Conservation (phyloP, 2,329 filamentous ascomycete species). For the Cladobotryum protrusum region DNA sequence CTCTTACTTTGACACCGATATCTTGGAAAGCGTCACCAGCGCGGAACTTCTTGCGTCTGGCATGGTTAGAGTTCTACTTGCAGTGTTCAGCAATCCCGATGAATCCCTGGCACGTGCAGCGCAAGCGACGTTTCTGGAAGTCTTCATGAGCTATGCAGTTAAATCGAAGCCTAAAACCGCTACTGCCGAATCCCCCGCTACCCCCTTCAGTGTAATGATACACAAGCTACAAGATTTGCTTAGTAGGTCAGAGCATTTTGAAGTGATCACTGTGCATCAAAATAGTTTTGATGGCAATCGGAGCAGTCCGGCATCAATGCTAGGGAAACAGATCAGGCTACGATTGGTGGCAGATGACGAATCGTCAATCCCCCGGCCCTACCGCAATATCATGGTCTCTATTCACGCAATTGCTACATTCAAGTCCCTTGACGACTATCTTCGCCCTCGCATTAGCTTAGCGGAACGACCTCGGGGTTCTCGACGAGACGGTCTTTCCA, state of each 20-base stretch:
- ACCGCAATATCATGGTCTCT: constrained; percentile 93
- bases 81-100: constrained; percentile 70
- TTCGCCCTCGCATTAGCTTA: constrained; percentile 79
- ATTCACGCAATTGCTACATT: constrained; percentile 98
- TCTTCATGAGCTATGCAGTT: constrained; percentile 78
- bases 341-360: constrained; percentile 85
- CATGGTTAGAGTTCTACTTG: constrained; percentile 75
- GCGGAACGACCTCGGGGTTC: constrained; percentile 61
- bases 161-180: constrained; percentile 60
- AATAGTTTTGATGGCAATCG: constrained; percentile 86
- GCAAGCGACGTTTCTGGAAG: constrained; percentile 77
- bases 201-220: constrained; percentile 83
- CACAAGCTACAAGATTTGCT: constrained; percentile 93
- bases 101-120: constrained; percentile 58
- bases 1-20: constrained; percentile 79
- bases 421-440: constrained; percentile 91
- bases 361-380: constrained; percentile 79
- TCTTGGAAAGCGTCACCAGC: constrained; percentile 89
- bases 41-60: constrained; percentile 88
- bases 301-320: constrained; percentile 88
- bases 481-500: constrained; percentile 58
- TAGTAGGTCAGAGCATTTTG: constrained; percentile 95
- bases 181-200: constrained; percentile 63
- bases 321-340: constrained; percentile 89
- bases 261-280: constrained; percentile 91